Percentiles rank a stretch among this genome's conserved stretches.
Evolutionary conservation across 176 grass and related monocot species (phyloP).

Genomic region (Bromus sterilis): DNA sequence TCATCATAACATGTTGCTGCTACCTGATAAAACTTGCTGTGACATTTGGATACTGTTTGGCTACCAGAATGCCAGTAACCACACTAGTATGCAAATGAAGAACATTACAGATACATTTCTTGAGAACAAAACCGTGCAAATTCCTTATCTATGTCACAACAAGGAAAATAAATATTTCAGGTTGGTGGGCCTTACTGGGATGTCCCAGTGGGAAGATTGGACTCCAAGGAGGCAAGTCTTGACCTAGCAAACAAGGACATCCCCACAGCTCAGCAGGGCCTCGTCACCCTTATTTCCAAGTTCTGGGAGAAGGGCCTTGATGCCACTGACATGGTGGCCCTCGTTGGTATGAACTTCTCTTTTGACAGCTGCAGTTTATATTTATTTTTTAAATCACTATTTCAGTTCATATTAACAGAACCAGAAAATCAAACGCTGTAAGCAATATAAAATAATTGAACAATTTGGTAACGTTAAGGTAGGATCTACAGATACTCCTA

Average conservation of each 20-base stretch:
- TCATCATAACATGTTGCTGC: not conserved
- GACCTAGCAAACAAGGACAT: slow-evolving; percentile 84
- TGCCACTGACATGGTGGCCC: slow-evolving; percentile 90
- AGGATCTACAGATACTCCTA: not conserved
- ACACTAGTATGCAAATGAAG: not conserved
- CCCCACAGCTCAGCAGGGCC: slow-evolving; percentile 69
- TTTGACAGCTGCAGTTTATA: not conserved
- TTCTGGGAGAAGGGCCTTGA: slow-evolving; percentile 91
- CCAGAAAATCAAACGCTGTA: not conserved
- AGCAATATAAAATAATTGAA: not conserved
- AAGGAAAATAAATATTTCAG: slow-evolving; percentile 17
- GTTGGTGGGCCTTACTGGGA: slow-evolving; percentile 96
- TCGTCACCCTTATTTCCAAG: slow-evolving; percentile 78
- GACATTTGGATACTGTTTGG: not conserved
- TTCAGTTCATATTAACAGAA: not conserved
- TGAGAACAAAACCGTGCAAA: not conserved
- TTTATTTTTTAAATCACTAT: not conserved
- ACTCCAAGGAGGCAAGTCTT: slow-evolving; percentile 76
- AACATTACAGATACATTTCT: not conserved
- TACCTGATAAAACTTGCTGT: not conserved
- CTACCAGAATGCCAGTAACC: not conserved
- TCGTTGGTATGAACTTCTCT: slow-evolving; percentile 56
- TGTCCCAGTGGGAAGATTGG: slow-evolving; percentile 84
- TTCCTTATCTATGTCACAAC: not conserved
- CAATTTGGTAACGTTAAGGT: not conserved